Conservation (phyloP, 805 yeast species). For the Wickerhamomyces queroliae region DNA sequence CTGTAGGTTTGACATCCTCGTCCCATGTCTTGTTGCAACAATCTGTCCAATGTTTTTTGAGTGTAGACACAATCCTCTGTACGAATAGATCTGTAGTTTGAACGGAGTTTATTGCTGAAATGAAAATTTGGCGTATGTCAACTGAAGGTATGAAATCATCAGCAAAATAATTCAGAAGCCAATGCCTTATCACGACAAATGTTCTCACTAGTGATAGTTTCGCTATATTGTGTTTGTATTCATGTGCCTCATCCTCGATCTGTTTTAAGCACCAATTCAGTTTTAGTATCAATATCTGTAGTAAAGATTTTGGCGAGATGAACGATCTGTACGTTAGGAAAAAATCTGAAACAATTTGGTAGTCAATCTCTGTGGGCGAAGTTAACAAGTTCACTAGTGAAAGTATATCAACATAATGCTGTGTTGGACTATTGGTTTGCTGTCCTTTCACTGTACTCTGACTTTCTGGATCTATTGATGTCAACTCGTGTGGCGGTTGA, state of each 20-base stretch:
- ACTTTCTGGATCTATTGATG: background rate
- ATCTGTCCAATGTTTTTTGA: conserved; percentile 45
- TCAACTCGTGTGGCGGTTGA: background rate
- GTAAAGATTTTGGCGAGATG: conserved; percentile 48
- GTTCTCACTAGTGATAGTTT: conserved; percentile 70
- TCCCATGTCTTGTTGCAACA: conserved; percentile 24
- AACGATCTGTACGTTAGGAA: conserved; percentile 78
- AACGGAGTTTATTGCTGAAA: conserved; percentile 27
- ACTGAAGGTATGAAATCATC: conserved; percentile 68
- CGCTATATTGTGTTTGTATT: conserved; percentile 41
- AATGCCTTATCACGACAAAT: conserved; percentile 82
- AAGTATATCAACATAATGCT: conserved; percentile 12
- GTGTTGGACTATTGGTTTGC: background rate
- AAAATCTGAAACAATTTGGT: conserved; percentile 76
- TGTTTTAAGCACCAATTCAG: conserved; percentile 64
- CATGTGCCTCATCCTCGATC: conserved; percentile 19
- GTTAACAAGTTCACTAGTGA: conserved; percentile 16
- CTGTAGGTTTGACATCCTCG: conserved; percentile 23
- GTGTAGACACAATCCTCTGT: conserved; percentile 33
- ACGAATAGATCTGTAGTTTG: conserved; percentile 20
- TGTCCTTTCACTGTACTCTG: background rate
- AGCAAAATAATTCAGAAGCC: conserved; percentile 82
- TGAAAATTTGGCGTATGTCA: conserved; percentile 40
- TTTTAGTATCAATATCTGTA: conserved; percentile 58
- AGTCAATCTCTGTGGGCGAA: conserved; percentile 43